Base-by-base conservation (phyloP, 2,329 filamentous ascomycete species). In the Apiospora phragmitis region DNA sequence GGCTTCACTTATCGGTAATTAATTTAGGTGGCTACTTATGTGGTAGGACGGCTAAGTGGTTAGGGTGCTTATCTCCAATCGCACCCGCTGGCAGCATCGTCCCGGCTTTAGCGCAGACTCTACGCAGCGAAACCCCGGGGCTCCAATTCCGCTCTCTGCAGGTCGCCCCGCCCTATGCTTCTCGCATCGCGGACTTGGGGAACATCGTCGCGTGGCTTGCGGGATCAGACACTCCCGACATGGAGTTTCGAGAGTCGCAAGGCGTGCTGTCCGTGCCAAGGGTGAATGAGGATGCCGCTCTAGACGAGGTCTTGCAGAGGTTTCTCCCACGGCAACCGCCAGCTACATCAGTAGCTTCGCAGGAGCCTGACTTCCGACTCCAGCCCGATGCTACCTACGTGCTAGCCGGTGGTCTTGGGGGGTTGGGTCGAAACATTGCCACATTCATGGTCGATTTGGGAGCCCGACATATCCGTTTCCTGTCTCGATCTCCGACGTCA, bases 371-470 rank as follows among this genome's bases (percentile, higher is more conserved):
- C n/a, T 35, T 43, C 38, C 62, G 62, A 26, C 62, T 71, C 18
- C n/a, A 32, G 11, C 32, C 67, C 1, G 45, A 71, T 32, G 59
- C 29, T 3, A 45, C 29, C 14, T 71, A 71, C 47, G 21, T 71
- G 1, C 51, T 71, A 7, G 70, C 62, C 7, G 70, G 70, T 47
- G 70, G 70, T 3, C 67, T 71, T 29, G 70, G 70, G n/a, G 70
- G 70, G 12, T 21, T 69, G 32, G 70, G 70, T 5, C 70, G 62
- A 24, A 24, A 59, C 4, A 71, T 71, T 38, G 24, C 45, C 12
- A 41, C 59, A 3, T 71, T 68, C 55, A 43, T 71, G 59, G 70
- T 47, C 2, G 55, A 43, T 35, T 35, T 55, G 16, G 70, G 70
- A 12, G 70, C 70, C 29, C 67, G 62, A 9, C 43, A 71, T 41